Conservation (phyloP, 2,329 filamentous ascomycete species). For the Cucurbitaria berberidis region DNA sequence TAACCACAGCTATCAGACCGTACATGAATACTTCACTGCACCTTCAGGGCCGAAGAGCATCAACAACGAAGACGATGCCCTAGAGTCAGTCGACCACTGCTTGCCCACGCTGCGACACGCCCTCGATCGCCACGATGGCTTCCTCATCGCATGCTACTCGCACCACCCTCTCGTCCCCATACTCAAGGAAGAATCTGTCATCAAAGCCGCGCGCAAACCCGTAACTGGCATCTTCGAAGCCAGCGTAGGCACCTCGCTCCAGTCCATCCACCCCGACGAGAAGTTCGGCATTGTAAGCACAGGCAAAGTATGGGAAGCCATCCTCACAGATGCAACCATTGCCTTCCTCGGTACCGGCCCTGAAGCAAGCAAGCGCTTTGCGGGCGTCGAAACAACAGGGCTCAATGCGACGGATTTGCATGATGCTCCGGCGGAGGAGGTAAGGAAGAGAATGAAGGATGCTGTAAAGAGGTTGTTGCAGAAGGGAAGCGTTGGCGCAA, state of each 20-base stretch:
- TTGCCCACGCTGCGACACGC: slow-evolving; percentile 59
- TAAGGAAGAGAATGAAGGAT: slow-evolving; percentile 69
- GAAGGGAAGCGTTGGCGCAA: slow-evolving; percentile 64
- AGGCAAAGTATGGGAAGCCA: slow-evolving; percentile 79
- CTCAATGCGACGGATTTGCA: slow-evolving; percentile 82
- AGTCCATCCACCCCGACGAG: slow-evolving; percentile 57
- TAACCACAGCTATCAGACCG: slow-evolving; percentile 52
- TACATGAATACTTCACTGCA: slow-evolving; percentile 70
- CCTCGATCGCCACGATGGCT: slow-evolving; percentile 67
- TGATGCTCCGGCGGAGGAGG: slow-evolving; percentile 66
- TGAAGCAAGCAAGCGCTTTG: slow-evolving; percentile 62
- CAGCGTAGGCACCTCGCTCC: slow-evolving; percentile 70
- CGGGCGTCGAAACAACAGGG: slow-evolving; percentile 82
- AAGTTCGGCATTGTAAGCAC: slow-evolving; percentile 90
- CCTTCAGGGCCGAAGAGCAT: slow-evolving; percentile 75
- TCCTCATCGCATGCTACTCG: slow-evolving; percentile 88
- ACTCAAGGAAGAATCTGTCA: slow-evolving; percentile 57
- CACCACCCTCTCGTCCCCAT: slow-evolving; percentile 75
- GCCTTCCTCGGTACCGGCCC: slow-evolving; percentile 64
- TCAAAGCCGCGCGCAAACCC: slow-evolving; percentile 53
- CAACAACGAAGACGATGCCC: slow-evolving; percentile 74
- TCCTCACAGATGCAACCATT: slow-evolving; percentile 70
- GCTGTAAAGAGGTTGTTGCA: slow-evolving; percentile 72
- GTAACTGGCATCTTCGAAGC: slow-evolving; percentile 90
- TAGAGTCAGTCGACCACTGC: slow-evolving; percentile 67